Conservation (phyloP, 2,329 filamentous ascomycete species). For the Scortechinia acanthostroma region DNA sequence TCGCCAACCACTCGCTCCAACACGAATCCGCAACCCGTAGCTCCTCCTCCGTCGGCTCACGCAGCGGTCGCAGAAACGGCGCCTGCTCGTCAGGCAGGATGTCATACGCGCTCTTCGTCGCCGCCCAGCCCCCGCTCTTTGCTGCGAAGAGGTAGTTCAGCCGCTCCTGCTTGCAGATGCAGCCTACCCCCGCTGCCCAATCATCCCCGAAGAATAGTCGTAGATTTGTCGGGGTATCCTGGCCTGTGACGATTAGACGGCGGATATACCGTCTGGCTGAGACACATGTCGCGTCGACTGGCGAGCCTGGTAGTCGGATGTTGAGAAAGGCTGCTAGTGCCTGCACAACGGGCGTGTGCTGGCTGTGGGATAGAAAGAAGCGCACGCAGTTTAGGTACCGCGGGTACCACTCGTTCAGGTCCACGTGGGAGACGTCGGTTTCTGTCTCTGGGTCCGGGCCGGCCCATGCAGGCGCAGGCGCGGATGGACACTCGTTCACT, state of each 20-base stretch:
- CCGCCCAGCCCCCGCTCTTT: neutral
- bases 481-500: no score
- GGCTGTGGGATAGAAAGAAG: neutral
- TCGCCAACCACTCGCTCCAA: slow-evolving; percentile 1
- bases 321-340: neutral
- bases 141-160: neutral
- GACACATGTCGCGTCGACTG: neutral
- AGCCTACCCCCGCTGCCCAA: neutral
- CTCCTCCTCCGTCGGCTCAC: neutral
- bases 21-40: neutral
- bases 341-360: neutral
- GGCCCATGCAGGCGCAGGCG: neutral
- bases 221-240: neutral
- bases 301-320: neutral
- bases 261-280: neutral
- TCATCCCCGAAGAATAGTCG: neutral
- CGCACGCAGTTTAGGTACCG: neutral
- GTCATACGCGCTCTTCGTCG: neutral
- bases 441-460: no score
- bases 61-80: neutral
- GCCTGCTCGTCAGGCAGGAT: neutral
- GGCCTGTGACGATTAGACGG: neutral
- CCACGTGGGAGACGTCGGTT: neutral
- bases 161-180: neutral
- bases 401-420: neutral